Evolutionary conservation across 257 asterid genomes (phyloP), one percentile per base, ranked within the genome.

Genomic region (Coffea eugenioides): DNA sequence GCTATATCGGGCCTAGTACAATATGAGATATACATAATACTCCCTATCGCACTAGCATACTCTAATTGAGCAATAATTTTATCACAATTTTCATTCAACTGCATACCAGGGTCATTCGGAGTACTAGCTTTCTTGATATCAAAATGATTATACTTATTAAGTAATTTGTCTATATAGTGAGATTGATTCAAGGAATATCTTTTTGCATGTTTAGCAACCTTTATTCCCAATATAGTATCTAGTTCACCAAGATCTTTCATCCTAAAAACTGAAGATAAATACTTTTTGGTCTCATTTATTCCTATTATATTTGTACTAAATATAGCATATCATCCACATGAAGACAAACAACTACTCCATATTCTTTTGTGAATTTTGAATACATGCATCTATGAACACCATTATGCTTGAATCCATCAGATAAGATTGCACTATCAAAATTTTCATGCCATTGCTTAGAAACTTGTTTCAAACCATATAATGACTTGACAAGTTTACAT

Each of bases 381-480:
- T 76, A 76, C 14, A 76, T 64, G 15, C 73, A 62, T 16, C 12
- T 64, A 48, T 78, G 41, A 36, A 9, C 70, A 57, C 4, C 6
- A 69, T 56, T 78, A 11, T 78, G 68, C 2, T 11, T 20, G 34
- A 69, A 78, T 11, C 71, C 76, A 48, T 36, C 14, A 3, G n/a
- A 1, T 1, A 70, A n/a, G 0, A 78, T 56, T 11, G 21, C 43
- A 10, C 4, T 4, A 13, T 77, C 74, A 48, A 77, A 77, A 2
- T 66, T 77, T 5, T 64, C 39, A 66, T 65, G 74, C 66, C 48
- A 77, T 18, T 77, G 21, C 39, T 31, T 66, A 4, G 80, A 51
- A 21, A 31, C 64, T 25, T 65, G 62, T 8, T 65, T 78, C 20
- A 78, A 21, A 1, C 59, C 57, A 78, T 69, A 78, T 12, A 77